Evolutionary conservation across 306 rosid species (phyloP).

Genomic region (Trifolium repens): DNA sequence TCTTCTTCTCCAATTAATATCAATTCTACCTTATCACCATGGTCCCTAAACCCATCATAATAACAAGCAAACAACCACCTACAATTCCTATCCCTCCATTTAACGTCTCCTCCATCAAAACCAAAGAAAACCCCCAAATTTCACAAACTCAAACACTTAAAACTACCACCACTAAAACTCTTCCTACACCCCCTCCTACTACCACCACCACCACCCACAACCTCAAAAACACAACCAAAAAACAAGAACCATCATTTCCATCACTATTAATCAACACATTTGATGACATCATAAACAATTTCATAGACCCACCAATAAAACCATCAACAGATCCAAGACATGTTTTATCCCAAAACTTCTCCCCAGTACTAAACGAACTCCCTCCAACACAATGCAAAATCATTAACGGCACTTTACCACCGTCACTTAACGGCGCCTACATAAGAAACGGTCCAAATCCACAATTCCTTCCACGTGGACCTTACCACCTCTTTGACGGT

Average conservation of each 20-base stretch:
- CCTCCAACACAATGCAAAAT: slow-evolving; percentile 75
- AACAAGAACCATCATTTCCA: slow-evolving; percentile 33
- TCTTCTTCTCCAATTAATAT: background rate
- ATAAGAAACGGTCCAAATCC: slow-evolving; percentile 95
- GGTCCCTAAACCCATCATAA: slow-evolving; percentile 46
- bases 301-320: slow-evolving; percentile 76
- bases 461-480: slow-evolving; percentile 87
- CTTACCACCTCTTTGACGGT: slow-evolving; percentile 92
- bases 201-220: slow-evolving; percentile 12
- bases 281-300: slow-evolving; percentile 74
- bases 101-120: slow-evolving; percentile 47
- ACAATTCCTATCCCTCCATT: slow-evolving; percentile 6
- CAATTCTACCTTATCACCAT: background rate
- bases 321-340: slow-evolving; percentile 65
- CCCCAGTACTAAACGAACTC: slow-evolving; percentile 70
- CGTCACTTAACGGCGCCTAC: slow-evolving; percentile 75
- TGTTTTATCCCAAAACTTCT: slow-evolving; percentile 68
- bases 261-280: slow-evolving; percentile 58
- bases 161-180: slow-evolving; percentile 11
- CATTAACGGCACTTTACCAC: slow-evolving; percentile 58
- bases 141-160: slow-evolving; percentile 22
- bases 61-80: slow-evolving; percentile 4
- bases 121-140: slow-evolving; percentile 46
- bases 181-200: background rate
- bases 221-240: too few relatives aligned